phyloP scores from a whole-genome alignment of 805 yeast genomes.

The Candida ponderosae region DNA sequence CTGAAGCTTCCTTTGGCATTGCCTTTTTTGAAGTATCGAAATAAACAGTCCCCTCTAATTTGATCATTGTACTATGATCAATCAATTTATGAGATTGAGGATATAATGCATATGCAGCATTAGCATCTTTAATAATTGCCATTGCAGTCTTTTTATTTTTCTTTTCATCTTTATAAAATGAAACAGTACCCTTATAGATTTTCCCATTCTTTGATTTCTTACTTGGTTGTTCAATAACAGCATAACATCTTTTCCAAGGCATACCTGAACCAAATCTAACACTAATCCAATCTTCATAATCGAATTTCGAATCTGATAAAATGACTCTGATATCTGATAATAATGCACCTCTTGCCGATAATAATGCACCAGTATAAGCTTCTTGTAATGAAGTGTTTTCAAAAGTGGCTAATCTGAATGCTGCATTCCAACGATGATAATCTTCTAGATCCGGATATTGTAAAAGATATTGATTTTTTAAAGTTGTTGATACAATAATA shows the following conservation, averaged over 20 bases:
- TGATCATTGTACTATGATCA: constrained; percentile 82
- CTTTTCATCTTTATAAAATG: constrained; percentile 79
- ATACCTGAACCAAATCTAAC: constrained; percentile 94
- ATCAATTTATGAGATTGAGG: constrained; percentile 79
- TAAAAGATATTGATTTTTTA: constrained; percentile 78
- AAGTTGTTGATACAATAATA: constrained; percentile 83
- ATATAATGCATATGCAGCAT: constrained; percentile 80
- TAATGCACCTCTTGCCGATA: constrained; percentile 85
- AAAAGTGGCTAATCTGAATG: constrained; percentile 70
- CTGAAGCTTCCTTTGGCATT: constrained; percentile 45
- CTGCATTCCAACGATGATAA: constrained; percentile 72
- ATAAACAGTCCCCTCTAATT: constrained; percentile 74
- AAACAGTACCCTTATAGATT: constrained; percentile 24
- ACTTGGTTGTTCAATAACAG: constrained; percentile 72
- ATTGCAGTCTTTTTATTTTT: constrained; percentile 64
- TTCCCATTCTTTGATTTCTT: constrained; percentile 36
- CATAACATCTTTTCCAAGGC: constrained; percentile 96
- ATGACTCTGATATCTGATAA: constrained; percentile 82
- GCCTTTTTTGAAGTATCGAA: constrained; percentile 43
- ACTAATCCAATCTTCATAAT: constrained; percentile 90
- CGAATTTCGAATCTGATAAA: constrained; percentile 75
- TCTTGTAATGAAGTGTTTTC: constrained; percentile 84
- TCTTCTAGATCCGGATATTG: constrained; percentile 65
- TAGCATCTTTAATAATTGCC: constrained; percentile 69
- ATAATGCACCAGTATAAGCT: constrained; percentile 91